Conservation (phyloP, 805 yeast species). For the Zygotorulaspora chibaensis region DNA sequence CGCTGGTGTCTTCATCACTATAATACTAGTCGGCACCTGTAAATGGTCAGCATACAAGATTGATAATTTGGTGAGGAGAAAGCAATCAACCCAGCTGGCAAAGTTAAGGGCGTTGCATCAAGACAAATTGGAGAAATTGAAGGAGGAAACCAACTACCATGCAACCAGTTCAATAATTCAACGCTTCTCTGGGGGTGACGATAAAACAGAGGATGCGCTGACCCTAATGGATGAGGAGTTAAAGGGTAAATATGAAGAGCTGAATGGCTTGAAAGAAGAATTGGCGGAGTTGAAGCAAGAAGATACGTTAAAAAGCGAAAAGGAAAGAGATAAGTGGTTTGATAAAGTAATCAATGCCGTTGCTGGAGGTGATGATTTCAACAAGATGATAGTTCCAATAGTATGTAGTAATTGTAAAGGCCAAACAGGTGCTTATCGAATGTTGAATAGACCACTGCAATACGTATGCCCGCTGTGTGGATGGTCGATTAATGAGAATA, state of each 20-base stretch:
- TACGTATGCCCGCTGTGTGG: slow-evolving; percentile 31
- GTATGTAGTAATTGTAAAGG: slow-evolving; percentile 26
- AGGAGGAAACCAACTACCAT: slow-evolving; percentile 67
- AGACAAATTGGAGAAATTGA: slow-evolving; percentile 59
- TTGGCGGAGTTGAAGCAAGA: slow-evolving; percentile 20
- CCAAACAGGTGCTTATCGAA: slow-evolving; percentile 25
- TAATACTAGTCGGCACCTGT: slow-evolving; percentile 5
- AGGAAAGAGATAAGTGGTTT: slow-evolving; percentile 34
- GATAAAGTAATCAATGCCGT: slow-evolving; percentile 31
- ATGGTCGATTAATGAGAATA: slow-evolving; percentile 12
- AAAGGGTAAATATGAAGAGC: slow-evolving; percentile 36
- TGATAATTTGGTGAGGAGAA: slow-evolving; percentile 9
- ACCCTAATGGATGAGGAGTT: slow-evolving; percentile 43
- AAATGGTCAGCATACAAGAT: slow-evolving; percentile 12
- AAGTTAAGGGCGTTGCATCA: slow-evolving; percentile 44
- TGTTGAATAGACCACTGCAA: slow-evolving; percentile 19
- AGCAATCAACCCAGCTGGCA: slow-evolving; percentile 26
- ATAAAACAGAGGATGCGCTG: slow-evolving; percentile 43
- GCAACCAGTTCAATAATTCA: slow-evolving; percentile 69
- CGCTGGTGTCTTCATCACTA: not conserved
- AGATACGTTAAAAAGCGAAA: slow-evolving; percentile 17
- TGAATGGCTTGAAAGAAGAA: slow-evolving; percentile 37
- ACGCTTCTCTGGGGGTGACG: slow-evolving; percentile 54
- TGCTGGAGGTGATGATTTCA: slow-evolving; percentile 30
- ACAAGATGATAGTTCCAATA: slow-evolving; percentile 16